Base-by-base conservation (phyloP, 1,284 basidiomycete species). In the Ceratorhiza oryzae-sativae region DNA sequence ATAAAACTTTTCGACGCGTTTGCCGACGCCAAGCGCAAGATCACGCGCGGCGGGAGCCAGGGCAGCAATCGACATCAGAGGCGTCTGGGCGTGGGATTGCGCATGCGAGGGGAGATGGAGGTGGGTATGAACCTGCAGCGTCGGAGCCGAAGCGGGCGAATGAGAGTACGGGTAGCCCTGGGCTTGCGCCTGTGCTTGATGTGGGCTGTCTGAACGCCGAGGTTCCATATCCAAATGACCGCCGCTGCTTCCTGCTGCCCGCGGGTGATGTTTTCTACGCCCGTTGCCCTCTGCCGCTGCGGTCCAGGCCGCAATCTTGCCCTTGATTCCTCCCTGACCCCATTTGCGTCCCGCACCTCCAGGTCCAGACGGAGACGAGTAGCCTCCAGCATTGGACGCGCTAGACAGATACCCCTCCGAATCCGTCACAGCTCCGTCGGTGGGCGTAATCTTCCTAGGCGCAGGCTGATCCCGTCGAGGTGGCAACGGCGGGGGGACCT, bases 291-390 rank as follows among this genome's bases (percentile, higher is more conserved):
- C 70, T 67, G 75, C 75, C 10, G 80, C 79, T 12, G 83, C 78
- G 20, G 83, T 83, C 84, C 84, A 86, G 3, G 84, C 85, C 30
- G 85, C 83, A 45, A 87, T 80, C 49, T 83, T 81, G 18, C 83
- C 84, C 71, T 83, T 84, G 72, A 87, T 71, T 32, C 67, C 67
- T 2, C 42, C 62, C 48, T 55, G 41, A 25, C 55, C 34, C 10
- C 67, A 30, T 25, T 55, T 48, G 13, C 55, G 42, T 20, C 67
- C 27, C 3, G 27, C 67, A 20, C 34, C 45, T 27, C 55, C n/a
- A 39, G 27, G n/a, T n/a, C 20, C 18, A 45, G n/a, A 23, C 23
- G 36, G 30, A n/a, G 61, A 63, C 45, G 46, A n/a, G 30, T 48
- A 63, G 6, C 45, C 62, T 18, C 48, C 41, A 9, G 67, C 55